Base-by-base conservation (phyloP, 148 eudicot genomes). In the Mesembryanthemum crystallinum region DNA sequence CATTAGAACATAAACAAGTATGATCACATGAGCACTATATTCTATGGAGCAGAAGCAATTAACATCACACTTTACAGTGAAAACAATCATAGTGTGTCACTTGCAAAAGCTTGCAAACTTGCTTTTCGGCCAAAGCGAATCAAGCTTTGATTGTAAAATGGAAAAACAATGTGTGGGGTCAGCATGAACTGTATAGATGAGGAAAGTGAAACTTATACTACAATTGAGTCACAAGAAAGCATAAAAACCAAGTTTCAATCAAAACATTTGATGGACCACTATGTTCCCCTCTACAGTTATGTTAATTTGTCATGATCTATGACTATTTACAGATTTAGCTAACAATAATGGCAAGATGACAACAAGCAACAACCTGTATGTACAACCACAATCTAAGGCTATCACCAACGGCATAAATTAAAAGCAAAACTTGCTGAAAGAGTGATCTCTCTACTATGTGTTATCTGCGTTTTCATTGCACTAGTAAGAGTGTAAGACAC, bases 221-320 rank as follows among this genome's bases (percentile, higher is more conserved):
- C 1, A 25, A 27, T 68, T 45, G 52, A 64, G 52, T 37, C 25
- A 69, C 35, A 42, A 21, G 32, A 67, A 57, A 13, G 73, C 37
- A 32, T n/a, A n/a, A 3, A 76, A 68, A 18, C 4, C 13, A 3
- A 67, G 59, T 57, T 4, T 27, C 21, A 25, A 23, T 27, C 52
- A 23, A 21, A n/a, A 18, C 28, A 32, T 43, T 37, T 43, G 55
- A 76, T 67, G 78, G 73, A 55, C 78, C 78, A 76, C 37, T 37
- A 37, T 57, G 72, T 55, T 76, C 27, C 72, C 8, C 54, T 30
- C 47, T 14, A 43, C 69, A 63, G 11, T 49, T 69, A 69, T 69
- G 68, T 63, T 27, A 59, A 45, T 76, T 69, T 69, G 74, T 68
- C 74, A 68, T 57, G 27, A 58, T 68, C 35, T 59, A 43, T 45